Evolutionary conservation across 2,329 filamentous ascomycete species (phyloP).

Genomic region (Aspergillus hortae): DNA sequence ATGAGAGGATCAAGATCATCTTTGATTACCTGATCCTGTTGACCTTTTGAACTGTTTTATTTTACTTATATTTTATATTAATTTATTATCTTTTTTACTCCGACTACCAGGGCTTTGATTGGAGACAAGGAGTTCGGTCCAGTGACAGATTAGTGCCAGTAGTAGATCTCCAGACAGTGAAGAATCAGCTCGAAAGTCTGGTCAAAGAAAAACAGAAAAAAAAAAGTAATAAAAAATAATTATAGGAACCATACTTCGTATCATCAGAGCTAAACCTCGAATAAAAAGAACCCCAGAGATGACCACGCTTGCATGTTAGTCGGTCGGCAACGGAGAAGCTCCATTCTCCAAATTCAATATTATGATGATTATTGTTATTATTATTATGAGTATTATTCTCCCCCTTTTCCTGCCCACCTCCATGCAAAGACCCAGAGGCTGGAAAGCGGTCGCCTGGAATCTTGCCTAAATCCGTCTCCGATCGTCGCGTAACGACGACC

Average conservation of each 20-base stretch:
- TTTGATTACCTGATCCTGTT: too few relatives aligned
- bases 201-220: constrained; percentile 1
- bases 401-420: neutral
- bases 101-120: too few relatives aligned
- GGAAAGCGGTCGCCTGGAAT: constrained; percentile 1
- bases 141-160: too few relatives aligned
- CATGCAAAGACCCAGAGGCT: neutral
- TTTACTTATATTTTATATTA: too few relatives aligned
- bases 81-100: too few relatives aligned
- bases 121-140: too few relatives aligned
- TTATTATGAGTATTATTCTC: neutral
- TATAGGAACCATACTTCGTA: neutral
- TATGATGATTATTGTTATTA: too few relatives aligned
- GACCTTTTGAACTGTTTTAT: too few relatives aligned
- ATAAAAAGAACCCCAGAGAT: neutral
- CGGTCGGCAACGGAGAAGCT: neutral
- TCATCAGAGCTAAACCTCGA: neutral
- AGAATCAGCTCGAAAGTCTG: neutral
- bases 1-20: neutral
- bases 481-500: constrained; percentile 10
- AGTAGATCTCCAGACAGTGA: neutral
- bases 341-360: neutral
- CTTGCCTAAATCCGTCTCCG: constrained; percentile 2
- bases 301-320: neutral
- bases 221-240: constrained; percentile 1